phyloP scores from a whole-genome alignment of 2,329 filamentous ascomycete species.

The Aaosphaeria arxii region DNA sequence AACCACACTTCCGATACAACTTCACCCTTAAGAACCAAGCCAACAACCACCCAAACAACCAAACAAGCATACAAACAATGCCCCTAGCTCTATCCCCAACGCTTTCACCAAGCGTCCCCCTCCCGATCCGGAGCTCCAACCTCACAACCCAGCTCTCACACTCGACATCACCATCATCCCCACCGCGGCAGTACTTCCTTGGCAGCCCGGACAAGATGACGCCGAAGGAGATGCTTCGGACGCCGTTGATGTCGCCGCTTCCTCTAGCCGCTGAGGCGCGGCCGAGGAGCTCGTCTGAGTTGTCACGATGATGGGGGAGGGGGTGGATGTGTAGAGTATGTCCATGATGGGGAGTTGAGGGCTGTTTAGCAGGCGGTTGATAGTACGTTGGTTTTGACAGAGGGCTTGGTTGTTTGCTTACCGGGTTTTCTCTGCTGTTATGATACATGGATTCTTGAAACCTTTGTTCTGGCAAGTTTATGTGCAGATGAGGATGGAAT shows the following conservation, averaged over 20 bases:
- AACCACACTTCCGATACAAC: not conserved
- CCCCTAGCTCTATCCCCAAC: not conserved
- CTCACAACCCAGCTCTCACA: not conserved
- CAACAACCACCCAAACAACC: not conserved
- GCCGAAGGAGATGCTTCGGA: not conserved
- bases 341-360: no score
- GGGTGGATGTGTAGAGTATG: no score
- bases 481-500: no score
- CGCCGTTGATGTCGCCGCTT: conserved; percentile 8
- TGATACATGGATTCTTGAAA: no score
- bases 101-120: not conserved
- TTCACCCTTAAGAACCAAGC: not conserved
- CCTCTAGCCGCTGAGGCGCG: conserved; percentile 1
- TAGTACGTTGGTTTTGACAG: no score
- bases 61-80: not conserved
- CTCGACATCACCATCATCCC: not conserved
- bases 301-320: not conserved
- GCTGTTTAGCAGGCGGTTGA: no score
- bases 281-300: not conserved
- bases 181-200: conserved; percentile 8
- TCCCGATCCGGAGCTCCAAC: not conserved
- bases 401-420: no score
- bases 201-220: conserved; percentile 1
- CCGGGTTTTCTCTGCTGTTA: no score
- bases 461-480: no score